These are phyloP conservation scores for Aureobasidium lini DNA, from an alignment of 2,329 filamentous ascomycete genomes.

Conservation along the genomic window DNA sequence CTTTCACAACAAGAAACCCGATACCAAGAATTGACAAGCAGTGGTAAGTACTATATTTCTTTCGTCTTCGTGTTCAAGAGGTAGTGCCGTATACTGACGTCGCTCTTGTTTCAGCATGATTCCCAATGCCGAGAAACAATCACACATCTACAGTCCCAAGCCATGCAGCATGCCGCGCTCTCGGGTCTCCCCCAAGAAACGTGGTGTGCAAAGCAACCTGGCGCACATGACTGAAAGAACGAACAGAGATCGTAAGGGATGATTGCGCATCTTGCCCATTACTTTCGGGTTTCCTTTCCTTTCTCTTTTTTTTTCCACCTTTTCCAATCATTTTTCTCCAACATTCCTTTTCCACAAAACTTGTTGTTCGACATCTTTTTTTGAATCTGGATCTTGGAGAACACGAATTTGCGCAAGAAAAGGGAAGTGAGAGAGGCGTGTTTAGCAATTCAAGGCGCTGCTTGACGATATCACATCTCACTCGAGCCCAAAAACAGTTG, in stretches of 20 bases:
- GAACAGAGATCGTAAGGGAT: slow-evolving; percentile 20
- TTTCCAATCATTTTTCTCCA: background rate
- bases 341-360: too few relatives aligned
- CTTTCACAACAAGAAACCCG: background rate
- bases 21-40: background rate
- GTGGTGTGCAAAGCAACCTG: background rate
- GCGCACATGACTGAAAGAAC: slow-evolving; percentile 15
- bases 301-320: background rate
- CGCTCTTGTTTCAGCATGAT: background rate
- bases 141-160: slow-evolving; percentile 8
- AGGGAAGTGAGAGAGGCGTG: background rate
- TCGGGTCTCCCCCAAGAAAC: background rate
- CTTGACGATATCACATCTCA: background rate
- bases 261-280: background rate
- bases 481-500: background rate
- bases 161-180: slow-evolving; percentile 6
- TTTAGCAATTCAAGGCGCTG: slow-evolving; percentile 7
- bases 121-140: slow-evolving; percentile 15
- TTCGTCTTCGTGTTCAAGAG: too few relatives aligned
- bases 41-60: background rate
- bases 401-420: background rate
- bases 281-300: background rate
- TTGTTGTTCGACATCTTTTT: background rate
- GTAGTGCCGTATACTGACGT: background rate
- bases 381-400: background rate